A percentile compares a stretch with the other conserved stretches of the same genome.
Conservation (phyloP, 1,284 basidiomycete species). For the Acaromyces ingoldii region DNA sequence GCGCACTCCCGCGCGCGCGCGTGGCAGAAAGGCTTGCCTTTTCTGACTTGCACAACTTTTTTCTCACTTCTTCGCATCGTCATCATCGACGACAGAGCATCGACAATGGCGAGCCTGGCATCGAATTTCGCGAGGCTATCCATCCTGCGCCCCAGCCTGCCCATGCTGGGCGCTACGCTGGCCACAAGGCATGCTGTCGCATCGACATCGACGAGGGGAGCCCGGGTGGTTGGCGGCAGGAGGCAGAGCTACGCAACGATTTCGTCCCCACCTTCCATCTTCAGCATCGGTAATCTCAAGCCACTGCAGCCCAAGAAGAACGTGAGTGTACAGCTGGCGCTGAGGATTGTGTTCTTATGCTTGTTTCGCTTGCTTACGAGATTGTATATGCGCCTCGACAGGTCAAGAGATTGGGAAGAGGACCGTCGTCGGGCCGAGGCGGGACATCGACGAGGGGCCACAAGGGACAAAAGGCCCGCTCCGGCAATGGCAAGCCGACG, state of each 20-base stretch:
- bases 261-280: not conserved
- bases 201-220: too few relatives aligned
- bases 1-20: too few relatives aligned
- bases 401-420: slow-evolving; percentile 91
- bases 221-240: too few relatives aligned
- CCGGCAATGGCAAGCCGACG: slow-evolving; percentile 79
- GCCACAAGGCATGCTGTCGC: too few relatives aligned
- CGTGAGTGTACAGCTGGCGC: slow-evolving; percentile 1
- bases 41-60: too few relatives aligned
- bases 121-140: too few relatives aligned
- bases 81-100: too few relatives aligned
- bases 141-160: too few relatives aligned
- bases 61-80: too few relatives aligned
- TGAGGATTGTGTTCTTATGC: not conserved
- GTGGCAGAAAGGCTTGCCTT: too few relatives aligned
- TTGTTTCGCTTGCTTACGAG: not conserved
- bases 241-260: not conserved
- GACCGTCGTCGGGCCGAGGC: slow-evolving; percentile 82
- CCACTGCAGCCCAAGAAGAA: slow-evolving; percentile 4
- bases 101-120: too few relatives aligned
- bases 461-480: slow-evolving; percentile 91
- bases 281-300: slow-evolving; percentile 3
- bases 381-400: slow-evolving; percentile 13
- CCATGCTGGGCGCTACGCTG: too few relatives aligned
- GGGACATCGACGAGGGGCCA: slow-evolving; percentile 87